These are phyloP conservation scores for Metschnikowia sp. DNA, from an alignment of 805 yeast genomes.

Conservation along the genomic window DNA sequence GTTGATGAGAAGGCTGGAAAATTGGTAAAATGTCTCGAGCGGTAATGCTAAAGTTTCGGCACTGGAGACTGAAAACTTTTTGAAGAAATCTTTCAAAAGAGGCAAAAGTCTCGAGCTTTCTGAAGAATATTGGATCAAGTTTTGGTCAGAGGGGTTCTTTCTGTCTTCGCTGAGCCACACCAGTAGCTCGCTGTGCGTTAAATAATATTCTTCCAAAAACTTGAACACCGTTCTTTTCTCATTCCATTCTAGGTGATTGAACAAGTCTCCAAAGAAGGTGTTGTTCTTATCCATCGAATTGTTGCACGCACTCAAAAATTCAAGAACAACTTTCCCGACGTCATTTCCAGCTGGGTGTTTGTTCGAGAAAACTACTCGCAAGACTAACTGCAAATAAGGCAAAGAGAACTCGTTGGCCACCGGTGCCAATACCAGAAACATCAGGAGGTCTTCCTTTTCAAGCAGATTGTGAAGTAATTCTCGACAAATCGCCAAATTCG, in stretches of 20 bases:
- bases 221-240: slow-evolving; percentile 24
- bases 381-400: slow-evolving; percentile 39
- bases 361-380: slow-evolving; percentile 25
- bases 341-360: slow-evolving; percentile 13
- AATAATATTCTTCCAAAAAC: slow-evolving; percentile 27
- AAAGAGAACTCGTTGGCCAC: slow-evolving; percentile 36
- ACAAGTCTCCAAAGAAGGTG: slow-evolving; percentile 41
- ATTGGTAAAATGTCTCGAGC: slow-evolving; percentile 20
- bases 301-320: slow-evolving; percentile 15
- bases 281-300: slow-evolving; percentile 28
- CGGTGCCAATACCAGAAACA: neutral
- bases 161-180: neutral
- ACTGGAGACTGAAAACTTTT: slow-evolving; percentile 42
- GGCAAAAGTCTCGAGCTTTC: slow-evolving; percentile 29
- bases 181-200: slow-evolving; percentile 15
- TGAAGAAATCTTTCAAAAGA: slow-evolving; percentile 42
- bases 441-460: neutral
- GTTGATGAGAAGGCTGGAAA: slow-evolving; percentile 22
- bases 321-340: slow-evolving; percentile 9
- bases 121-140: too few species aligned
- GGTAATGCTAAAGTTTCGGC: slow-evolving; percentile 21
- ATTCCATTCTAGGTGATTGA: slow-evolving; percentile 30
- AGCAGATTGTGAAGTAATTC: neutral
- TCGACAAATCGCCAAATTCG: neutral
- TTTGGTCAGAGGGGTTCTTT: neutral